phyloP scores from a whole-genome alignment of 2,329 filamentous ascomycete species.

The Alternaria longipes region DNA sequence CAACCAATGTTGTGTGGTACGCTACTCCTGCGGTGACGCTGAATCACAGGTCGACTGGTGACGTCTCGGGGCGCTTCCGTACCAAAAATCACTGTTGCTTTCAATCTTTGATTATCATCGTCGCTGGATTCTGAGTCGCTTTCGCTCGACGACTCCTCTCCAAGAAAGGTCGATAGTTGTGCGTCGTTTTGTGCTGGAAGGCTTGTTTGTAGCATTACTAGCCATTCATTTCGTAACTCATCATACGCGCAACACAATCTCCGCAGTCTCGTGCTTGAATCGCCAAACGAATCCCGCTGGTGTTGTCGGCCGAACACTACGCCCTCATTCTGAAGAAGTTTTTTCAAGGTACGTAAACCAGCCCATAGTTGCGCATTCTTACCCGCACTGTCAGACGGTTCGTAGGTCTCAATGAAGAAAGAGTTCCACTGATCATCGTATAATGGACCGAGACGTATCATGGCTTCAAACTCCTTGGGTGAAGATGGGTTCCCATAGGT shows the following conservation, averaged over 20 bases:
- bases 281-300: conserved; percentile 9
- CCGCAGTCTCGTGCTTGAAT: background rate
- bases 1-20: background rate
- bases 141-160: background rate
- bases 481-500: conserved; percentile 18
- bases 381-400: background rate
- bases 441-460: conserved; percentile 16
- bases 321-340: conserved; percentile 14
- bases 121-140: background rate
- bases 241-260: conserved; percentile 14
- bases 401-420: conserved; percentile 7
- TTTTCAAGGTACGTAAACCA: background rate
- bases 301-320: conserved; percentile 12
- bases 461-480: conserved; percentile 12
- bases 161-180: background rate
- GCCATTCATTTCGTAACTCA: conserved; percentile 8
- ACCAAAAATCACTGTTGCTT: background rate
- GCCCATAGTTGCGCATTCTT: background rate
- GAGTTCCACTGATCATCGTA: conserved; percentile 21
- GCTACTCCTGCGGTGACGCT: background rate
- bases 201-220: background rate
- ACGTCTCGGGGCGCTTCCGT: background rate
- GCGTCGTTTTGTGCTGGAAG: background rate
- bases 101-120: rapidly evolving
- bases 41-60: background rate